Conservation (phyloP, 805 yeast species). For the Cyberlindnera mississippiensis region DNA sequence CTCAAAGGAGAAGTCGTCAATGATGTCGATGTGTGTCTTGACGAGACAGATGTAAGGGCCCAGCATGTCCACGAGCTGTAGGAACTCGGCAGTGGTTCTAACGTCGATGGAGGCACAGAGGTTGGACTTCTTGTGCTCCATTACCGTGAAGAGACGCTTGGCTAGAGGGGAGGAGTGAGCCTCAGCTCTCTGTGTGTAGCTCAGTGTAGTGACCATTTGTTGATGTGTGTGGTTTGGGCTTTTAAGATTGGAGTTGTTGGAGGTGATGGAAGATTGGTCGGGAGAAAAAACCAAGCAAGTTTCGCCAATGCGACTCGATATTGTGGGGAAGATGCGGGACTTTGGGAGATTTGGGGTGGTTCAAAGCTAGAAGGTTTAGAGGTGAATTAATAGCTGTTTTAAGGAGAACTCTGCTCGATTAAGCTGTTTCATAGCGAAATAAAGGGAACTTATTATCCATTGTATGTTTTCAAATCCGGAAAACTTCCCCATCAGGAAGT, state of each 20-base stretch:
- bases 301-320: too few species aligned
- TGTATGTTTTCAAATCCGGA: background rate
- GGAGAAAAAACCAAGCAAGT: too few species aligned
- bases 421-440: too few species aligned
- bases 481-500: background rate
- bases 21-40: conserved; percentile 91
- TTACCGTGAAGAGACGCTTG: conserved; percentile 60
- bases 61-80: conserved; percentile 65
- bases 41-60: conserved; percentile 92
- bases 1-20: conserved; percentile 84
- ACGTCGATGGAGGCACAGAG: conserved; percentile 95
- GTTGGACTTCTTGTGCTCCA: conserved; percentile 79
- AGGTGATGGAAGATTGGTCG: too few species aligned
- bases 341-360: too few species aligned
- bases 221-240: too few species aligned
- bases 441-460: too few species aligned
- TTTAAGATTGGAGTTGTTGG: too few species aligned
- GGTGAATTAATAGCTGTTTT: too few species aligned
- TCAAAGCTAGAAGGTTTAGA: too few species aligned
- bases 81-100: conserved; percentile 69
- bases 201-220: conserved; percentile 27
- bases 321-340: too few species aligned
- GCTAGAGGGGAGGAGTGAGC: conserved; percentile 79
- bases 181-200: conserved; percentile 69
- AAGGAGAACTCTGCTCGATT: too few species aligned